A percentile compares a stretch with the other conserved stretches of the same genome.
Evolutionary conservation across 2,329 filamentous ascomycete species (phyloP).

Genomic region (Magnaporthiopsis poae): DNA sequence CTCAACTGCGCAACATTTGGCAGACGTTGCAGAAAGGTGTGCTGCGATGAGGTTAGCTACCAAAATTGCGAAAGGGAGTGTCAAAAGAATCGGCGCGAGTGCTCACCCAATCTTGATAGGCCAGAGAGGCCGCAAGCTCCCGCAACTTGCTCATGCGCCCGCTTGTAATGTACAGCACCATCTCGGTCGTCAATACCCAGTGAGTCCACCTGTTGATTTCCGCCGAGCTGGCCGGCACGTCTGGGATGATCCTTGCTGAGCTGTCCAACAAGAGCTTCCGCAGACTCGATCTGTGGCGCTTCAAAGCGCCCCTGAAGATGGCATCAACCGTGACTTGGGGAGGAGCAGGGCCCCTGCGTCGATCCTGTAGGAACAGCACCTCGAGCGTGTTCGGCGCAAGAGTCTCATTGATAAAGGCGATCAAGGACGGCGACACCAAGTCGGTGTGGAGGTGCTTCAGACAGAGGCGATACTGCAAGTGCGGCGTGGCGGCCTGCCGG

Average conservation of each 20-base stretch:
- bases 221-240: slow-evolving; percentile 27
- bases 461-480: slow-evolving; percentile 49
- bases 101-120: slow-evolving; percentile 70
- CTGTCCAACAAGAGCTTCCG: slow-evolving; percentile 67
- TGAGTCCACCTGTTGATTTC: slow-evolving; percentile 47
- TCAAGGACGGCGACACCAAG: slow-evolving; percentile 55
- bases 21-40: slow-evolving; percentile 67
- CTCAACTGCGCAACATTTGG: slow-evolving; percentile 61
- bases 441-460: slow-evolving; percentile 70
- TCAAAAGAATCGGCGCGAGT: slow-evolving; percentile 1
- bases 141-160: slow-evolving; percentile 62
- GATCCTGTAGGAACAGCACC: slow-evolving; percentile 66
- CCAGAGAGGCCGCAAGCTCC: slow-evolving; percentile 62
- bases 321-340: slow-evolving; percentile 54
- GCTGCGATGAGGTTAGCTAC: slow-evolving; percentile 36
- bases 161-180: slow-evolving; percentile 64
- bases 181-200: slow-evolving; percentile 62
- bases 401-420: slow-evolving; percentile 67
- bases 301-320: slow-evolving; percentile 61
- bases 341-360: slow-evolving; percentile 35
- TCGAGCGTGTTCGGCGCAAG: slow-evolving; percentile 72
- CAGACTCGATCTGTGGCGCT: slow-evolving; percentile 60
- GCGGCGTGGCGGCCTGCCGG: slow-evolving; percentile 15
- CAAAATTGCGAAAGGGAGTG: slow-evolving; percentile 1
- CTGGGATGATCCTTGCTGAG: slow-evolving; percentile 38